Percentiles rank a stretch among this genome's conserved stretches.
Evolutionary conservation across 1,284 basidiomycete genomes (phyloP).

Genomic region (Lentinula novae-zelandiae): DNA sequence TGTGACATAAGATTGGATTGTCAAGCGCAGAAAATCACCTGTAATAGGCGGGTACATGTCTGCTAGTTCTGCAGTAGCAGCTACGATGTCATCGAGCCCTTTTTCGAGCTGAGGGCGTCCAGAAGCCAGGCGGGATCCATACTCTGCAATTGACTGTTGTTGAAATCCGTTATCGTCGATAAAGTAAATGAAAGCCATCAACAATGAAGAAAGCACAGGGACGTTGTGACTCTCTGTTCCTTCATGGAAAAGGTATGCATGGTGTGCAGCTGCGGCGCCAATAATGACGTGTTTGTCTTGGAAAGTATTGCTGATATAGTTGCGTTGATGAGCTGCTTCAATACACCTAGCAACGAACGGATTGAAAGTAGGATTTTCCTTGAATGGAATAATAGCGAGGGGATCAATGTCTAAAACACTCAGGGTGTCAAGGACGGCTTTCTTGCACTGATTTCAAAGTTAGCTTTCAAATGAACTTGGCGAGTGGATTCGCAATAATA

Average conservation of each 20-base stretch:
- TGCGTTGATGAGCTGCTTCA: background rate
- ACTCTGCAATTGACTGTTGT: background rate
- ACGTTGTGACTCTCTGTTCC: background rate
- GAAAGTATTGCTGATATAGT: background rate
- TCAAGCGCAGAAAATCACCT: background rate
- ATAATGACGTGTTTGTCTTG: background rate
- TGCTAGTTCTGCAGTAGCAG: background rate
- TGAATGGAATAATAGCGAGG: background rate
- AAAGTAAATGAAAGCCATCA: background rate
- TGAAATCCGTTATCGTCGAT: constrained; percentile 3
- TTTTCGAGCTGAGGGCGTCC: constrained; percentile 3
- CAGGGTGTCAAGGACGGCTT: background rate
- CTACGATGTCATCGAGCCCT: background rate
- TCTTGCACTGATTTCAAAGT: background rate
- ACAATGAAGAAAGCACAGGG: background rate
- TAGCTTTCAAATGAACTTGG: too few species aligned
- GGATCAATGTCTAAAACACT: background rate
- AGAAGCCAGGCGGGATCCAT: background rate
- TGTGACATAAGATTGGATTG: background rate
- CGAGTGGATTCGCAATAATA: too few species aligned
- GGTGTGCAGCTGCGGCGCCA: background rate
- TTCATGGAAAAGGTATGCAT: constrained; percentile 1
- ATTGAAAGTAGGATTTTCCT: background rate
- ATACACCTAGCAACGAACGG: background rate
- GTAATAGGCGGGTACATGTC: background rate